These are phyloP conservation scores for Pouteria glomerata DNA, from an alignment of 148 eudicot genomes.

Conservation along the genomic window DNA sequence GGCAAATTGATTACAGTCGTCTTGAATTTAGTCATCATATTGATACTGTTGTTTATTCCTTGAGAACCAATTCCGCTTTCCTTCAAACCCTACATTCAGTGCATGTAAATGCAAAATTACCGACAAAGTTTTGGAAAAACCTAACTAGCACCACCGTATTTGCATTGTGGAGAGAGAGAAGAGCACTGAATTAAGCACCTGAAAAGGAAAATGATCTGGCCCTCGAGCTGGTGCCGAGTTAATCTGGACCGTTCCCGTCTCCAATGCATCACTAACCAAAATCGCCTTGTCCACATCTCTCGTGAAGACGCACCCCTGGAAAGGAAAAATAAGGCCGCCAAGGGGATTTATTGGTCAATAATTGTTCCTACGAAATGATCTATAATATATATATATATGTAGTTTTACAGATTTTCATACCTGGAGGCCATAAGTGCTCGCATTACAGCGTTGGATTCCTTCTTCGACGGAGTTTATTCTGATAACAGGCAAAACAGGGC, in stretches of 20 bases:
- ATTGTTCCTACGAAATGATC: not conserved
- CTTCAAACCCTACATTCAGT: too few relatives aligned
- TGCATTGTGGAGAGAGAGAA: not conserved
- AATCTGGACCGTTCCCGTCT: conserved; percentile 58
- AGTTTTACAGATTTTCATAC: conserved; percentile 10
- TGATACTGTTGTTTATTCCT: too few relatives aligned
- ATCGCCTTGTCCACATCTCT: conserved; percentile 67
- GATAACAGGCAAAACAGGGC: conserved; percentile 57
- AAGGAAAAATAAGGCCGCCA: too few relatives aligned
- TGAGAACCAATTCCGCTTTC: too few relatives aligned
- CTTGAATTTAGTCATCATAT: too few relatives aligned
- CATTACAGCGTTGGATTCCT: conserved; percentile 63
- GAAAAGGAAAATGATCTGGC: conserved; percentile 71
- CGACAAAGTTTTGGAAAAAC: too few relatives aligned
- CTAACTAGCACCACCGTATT: too few relatives aligned
- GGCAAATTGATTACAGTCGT: too few relatives aligned
- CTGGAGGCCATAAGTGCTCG: conserved; percentile 70
- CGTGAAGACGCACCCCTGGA: conserved; percentile 61
- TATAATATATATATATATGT: not conserved
- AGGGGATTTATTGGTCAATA: not conserved
- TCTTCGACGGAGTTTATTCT: conserved; percentile 57
- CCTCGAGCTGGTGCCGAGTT: conserved; percentile 74
- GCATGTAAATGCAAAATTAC: too few relatives aligned
- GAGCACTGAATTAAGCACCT: too few relatives aligned
- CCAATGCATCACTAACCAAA: conserved; percentile 69